Percentiles rank a stretch among this genome's conserved stretches.
Conservation (phyloP, 345 rosid species). For the Moricandia arvensis region DNA sequence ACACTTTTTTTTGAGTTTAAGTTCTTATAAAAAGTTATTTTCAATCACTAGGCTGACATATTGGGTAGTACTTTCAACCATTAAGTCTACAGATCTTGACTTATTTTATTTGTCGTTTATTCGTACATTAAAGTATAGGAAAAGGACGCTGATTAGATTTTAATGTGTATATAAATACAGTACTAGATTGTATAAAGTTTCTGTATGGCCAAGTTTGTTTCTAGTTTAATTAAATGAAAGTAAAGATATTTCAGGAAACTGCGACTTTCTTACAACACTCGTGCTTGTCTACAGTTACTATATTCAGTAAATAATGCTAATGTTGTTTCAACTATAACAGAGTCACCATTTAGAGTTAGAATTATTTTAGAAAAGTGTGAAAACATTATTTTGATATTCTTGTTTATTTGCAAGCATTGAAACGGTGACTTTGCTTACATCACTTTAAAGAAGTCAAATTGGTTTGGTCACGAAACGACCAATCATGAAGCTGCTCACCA, state of each 20-base stretch:
- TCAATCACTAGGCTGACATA: background rate
- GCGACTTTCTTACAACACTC: background rate
- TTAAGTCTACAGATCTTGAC: slow-evolving; percentile 22
- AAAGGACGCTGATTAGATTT: slow-evolving; percentile 11
- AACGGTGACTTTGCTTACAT: slow-evolving; percentile 25
- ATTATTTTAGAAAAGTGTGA: background rate
- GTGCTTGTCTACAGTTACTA: background rate
- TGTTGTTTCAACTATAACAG: background rate
- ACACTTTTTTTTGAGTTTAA: background rate
- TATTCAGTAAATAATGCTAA: background rate
- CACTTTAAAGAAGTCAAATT: slow-evolving; percentile 32
- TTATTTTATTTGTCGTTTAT: slow-evolving; percentile 20
- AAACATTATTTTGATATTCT: background rate
- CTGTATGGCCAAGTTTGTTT: slow-evolving; percentile 7
- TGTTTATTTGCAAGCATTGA: background rate
- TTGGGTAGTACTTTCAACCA: slow-evolving; percentile 23
- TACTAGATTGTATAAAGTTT: slow-evolving; percentile 1
- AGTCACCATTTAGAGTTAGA: background rate
- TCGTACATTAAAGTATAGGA: slow-evolving; percentile 7
- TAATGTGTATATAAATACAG: background rate
- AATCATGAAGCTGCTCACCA: background rate
- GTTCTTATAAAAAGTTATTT: background rate
- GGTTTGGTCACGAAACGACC: slow-evolving; percentile 19
- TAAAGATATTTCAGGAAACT: background rate
- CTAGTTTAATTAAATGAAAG: background rate